phyloP scores from a whole-genome alignment of 305 asterid species.

The Fraxinus ornus region DNA sequence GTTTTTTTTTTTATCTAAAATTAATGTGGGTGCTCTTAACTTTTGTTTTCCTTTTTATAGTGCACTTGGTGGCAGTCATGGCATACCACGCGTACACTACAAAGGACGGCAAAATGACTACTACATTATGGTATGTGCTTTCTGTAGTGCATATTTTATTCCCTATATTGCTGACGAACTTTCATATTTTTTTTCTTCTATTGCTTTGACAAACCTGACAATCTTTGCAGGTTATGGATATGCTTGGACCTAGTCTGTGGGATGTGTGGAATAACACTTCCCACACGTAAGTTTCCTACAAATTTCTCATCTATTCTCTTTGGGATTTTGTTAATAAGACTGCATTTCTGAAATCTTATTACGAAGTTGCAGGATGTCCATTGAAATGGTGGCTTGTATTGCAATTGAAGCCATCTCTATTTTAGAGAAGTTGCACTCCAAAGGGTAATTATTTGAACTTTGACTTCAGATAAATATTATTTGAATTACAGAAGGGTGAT shows the following conservation, averaged over 20 bases:
- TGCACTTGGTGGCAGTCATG: slow-evolving; percentile 74
- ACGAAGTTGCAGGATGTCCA: slow-evolving; percentile 57
- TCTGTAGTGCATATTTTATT: neutral
- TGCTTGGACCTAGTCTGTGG: slow-evolving; percentile 82
- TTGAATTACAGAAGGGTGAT: neutral
- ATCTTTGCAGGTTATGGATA: slow-evolving; percentile 75
- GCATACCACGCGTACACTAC: slow-evolving; percentile 74
- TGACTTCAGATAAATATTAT: neutral
- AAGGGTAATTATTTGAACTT: slow-evolving; percentile 50
- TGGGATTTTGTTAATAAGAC: neutral
- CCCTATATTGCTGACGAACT: neutral
- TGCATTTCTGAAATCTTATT: neutral
- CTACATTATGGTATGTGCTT: slow-evolving; percentile 54
- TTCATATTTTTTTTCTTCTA: neutral
- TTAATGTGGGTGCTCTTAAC: neutral
- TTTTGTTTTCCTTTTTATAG: slow-evolving; percentile 26
- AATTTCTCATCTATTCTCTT: neutral
- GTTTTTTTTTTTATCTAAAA: neutral
- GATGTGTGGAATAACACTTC: slow-evolving; percentile 77
- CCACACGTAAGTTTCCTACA: slow-evolving; percentile 45
- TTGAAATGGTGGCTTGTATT: slow-evolving; percentile 86
- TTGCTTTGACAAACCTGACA: slow-evolving; percentile 7
- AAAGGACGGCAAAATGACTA: slow-evolving; percentile 70
- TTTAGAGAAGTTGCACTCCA: slow-evolving; percentile 72
- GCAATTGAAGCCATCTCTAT: slow-evolving; percentile 82